These are phyloP conservation scores for Paraglomus brasilianum DNA, from an alignment of 192 early-diverging fungal species.

Conservation along the genomic window DNA sequence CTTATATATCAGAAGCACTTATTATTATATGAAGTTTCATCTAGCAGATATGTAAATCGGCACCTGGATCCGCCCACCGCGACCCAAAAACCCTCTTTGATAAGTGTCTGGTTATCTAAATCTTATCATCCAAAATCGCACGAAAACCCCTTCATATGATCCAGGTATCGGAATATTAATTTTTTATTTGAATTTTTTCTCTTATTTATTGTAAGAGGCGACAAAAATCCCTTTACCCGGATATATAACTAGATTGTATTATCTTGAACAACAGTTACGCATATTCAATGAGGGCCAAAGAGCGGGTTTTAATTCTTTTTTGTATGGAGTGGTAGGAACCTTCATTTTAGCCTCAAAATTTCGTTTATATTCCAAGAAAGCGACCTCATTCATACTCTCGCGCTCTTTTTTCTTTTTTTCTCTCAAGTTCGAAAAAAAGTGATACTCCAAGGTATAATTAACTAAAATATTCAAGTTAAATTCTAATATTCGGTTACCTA, in stretches of 20 bases:
- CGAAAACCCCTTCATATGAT: not conserved
- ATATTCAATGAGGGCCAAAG: constrained; percentile 10
- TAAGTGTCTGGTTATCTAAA: constrained; percentile 21
- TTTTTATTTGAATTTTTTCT: constrained; percentile 17
- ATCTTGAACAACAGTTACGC: not conserved
- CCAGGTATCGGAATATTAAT: not conserved
- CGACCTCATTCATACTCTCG: constrained; percentile 4
- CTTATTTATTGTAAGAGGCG: not conserved
- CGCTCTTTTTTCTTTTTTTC: constrained; percentile 14
- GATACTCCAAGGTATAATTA: constrained; percentile 20
- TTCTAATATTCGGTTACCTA: constrained; percentile 6
- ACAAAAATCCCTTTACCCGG: not conserved
- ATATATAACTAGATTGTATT: not conserved
- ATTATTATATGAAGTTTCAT: too few species aligned
- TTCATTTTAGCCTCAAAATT: constrained; percentile 7
- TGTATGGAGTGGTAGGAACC: constrained; percentile 14
- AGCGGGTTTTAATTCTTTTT: constrained; percentile 14
- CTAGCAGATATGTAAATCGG: too few species aligned
- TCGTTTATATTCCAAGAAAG: not conserved
- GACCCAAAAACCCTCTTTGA: constrained; percentile 16
- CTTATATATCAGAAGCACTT: too few species aligned
- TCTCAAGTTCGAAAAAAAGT: constrained; percentile 19
- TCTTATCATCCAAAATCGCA: not conserved
- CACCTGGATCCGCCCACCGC: not conserved
- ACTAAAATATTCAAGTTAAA: constrained; percentile 17